Evolutionary conservation across 2,329 filamentous ascomycete genomes (phyloP).

Genomic region (Camillea tinctor): DNA sequence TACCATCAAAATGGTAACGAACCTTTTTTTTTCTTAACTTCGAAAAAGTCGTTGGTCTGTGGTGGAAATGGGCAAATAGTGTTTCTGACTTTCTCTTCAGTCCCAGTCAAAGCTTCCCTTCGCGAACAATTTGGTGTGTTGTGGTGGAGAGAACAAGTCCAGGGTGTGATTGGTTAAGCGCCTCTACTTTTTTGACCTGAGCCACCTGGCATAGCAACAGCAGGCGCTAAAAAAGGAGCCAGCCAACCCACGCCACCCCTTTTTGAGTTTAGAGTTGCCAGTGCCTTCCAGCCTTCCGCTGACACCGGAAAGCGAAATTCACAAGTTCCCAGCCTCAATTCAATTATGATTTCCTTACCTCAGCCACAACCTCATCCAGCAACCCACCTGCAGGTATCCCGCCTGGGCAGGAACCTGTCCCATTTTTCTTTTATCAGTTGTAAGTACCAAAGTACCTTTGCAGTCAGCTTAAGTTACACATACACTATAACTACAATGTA

Average conservation of each 20-base stretch:
- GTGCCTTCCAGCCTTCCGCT: neutral
- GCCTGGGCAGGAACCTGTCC: no score
- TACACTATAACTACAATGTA: no score
- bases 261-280: neutral
- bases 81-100: conserved; percentile 7
- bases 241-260: conserved; percentile 11
- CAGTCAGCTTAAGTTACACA: no score
- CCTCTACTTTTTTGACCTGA: conserved; percentile 19
- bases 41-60: conserved; percentile 12
- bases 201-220: conserved; percentile 37
- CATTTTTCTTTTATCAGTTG: no score
- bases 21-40: neutral
- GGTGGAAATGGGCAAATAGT: neutral
- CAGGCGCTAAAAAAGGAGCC: conserved; percentile 22
- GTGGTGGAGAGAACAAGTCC: conserved; percentile 36
- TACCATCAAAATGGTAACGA: conserved; percentile 23
- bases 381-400: no score
- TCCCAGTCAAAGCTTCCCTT: conserved; percentile 25
- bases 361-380: neutral
- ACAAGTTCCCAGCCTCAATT: neutral
- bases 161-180: conserved; percentile 37
- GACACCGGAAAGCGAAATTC: neutral
- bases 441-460: no score
- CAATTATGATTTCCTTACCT: neutral
- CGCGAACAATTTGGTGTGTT: conserved; percentile 38